These are phyloP conservation scores for Colletotrichum tanaceti DNA, from an alignment of 2,329 filamentous ascomycete species.

Conservation along the genomic window DNA sequence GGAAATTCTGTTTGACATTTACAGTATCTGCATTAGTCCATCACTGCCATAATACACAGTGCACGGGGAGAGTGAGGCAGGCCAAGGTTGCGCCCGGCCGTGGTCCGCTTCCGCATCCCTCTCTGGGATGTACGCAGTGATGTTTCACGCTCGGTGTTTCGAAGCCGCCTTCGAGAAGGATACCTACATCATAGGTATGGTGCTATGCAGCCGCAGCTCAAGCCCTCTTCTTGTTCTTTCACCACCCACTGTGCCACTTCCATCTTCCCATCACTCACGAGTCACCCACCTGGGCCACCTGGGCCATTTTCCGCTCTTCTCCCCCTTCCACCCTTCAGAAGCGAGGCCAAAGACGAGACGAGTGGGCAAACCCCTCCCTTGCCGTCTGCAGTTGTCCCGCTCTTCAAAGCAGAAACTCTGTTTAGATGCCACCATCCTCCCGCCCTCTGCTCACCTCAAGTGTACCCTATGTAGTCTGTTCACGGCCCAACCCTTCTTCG, in stretches of 20 bases:
- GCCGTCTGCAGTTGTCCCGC: background rate
- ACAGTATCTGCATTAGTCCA: too few species aligned
- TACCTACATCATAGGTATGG: too few species aligned
- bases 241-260: too few species aligned
- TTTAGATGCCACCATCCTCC: constrained; percentile 26
- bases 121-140: constrained; percentile 34
- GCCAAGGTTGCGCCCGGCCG: constrained; percentile 4
- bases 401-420: constrained; percentile 28
- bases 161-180: constrained; percentile 34
- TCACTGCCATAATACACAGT: too few species aligned
- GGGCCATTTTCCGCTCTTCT: too few species aligned
- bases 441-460: background rate
- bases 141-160: constrained; percentile 37
- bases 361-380: too few species aligned
- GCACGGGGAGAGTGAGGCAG: background rate
- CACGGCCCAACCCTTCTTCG: constrained; percentile 4
- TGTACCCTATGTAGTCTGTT: constrained; percentile 21
- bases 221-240: background rate
- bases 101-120: constrained; percentile 18
- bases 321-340: background rate
- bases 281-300: background rate
- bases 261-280: too few species aligned
- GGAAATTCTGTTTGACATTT: too few species aligned
- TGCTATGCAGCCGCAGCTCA: too few species aligned
- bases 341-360: background rate